Base-by-base conservation (phyloP, 805 yeast genomes). In the Metschnikowia proteae region DNA sequence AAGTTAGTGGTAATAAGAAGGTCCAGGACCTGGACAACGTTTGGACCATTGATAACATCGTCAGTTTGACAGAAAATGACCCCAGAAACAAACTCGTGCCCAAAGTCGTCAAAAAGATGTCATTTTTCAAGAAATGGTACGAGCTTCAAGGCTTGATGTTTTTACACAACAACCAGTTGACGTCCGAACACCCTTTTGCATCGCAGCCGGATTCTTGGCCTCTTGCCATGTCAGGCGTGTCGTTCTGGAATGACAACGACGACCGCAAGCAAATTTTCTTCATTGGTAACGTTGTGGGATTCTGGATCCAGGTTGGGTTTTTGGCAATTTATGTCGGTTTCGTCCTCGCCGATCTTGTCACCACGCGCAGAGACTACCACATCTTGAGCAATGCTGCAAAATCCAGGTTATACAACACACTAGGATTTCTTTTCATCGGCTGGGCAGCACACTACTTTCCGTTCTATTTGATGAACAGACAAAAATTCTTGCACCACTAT, bases 201-300 rank as follows among this genome's bases (percentile, higher is more conserved):
- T 89, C 97, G 4, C 83, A 82, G 53, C 99, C 99, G 2, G 79
- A 82, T 55, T 72, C 84, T 6, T 94, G 99, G 99, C 99, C 99
- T 17, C 75, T 88, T 53, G 79, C 94, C 47, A 66, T 85, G 47
- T 80, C 88, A 11, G 99, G 99, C 58, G 97, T 94, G 35, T 89
- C 97, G 1, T 94, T 92, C 76, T 94, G 98, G 97, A 91, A 95
- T 38, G 82, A 86, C 51, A 74, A 76, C 46, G 82, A 77, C 6
- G 61, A 67, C 46, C 78, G 76, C 53, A 74, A 75, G 59, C 99
- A 94, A 70, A 90, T 94, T 45, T 94, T 83, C 70, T 88, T 92
- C 68, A 76, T 86, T 48, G 99, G 98, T 53, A 94, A 94, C 70
- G 75, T 87, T 48, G 71, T 88, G 55, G 98, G 97, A 6, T 91